Evolutionary conservation across 225 moss, liverwort and hornwort genomes (phyloP), one percentile per base, ranked within the genome.

Genomic region (Climacium dendroides): DNA sequence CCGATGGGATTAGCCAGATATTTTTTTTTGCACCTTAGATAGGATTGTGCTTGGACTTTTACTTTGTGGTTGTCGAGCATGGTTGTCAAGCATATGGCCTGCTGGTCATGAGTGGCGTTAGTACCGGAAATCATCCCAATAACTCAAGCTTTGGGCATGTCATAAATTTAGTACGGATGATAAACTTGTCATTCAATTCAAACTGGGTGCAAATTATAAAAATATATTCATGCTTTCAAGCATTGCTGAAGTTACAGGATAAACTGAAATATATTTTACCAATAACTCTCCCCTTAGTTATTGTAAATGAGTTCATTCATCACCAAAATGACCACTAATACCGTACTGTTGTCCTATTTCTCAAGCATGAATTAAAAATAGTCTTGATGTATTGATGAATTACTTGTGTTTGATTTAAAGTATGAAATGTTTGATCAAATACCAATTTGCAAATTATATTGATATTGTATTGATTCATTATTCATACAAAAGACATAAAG

Each of bases 331-430:
- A 53, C 4, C 23, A 35, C 5, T 23, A 15, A 23, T 22, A 1
- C 7, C 4, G 6, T 34, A 7, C 15, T 11, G 11, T 30, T 4
- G 4, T 48, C 2, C 28, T 9, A 29, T 0, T 13, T 34, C 2
- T 50, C 20, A 34, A 74, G 74, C 13, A 34, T 20, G 20, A 34
- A 13, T 20, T 50, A 1, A 52, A 52, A 52, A 13, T 22, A 22
- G 52, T 74, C 10, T 72, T n/a, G n/a, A n/a, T n/a, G n/a, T n/a
- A n/a, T n/a, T n/a, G n/a, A 13, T 67, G 67, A 19, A 66, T n/a
- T n/a, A 20, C 7, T 66, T 37, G 12, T 22, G 4, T 20, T n/a
- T 35, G 11, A 35, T 65, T 62, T 35, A 65, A n/a, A 19, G 13
- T 3, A 65, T n/a, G 16, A 67, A 19, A 39, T 69, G 39, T 4